These are phyloP conservation scores for Oryza rufipogon DNA, from an alignment of 176 grass and related monocot species.

Conservation along the genomic window DNA sequence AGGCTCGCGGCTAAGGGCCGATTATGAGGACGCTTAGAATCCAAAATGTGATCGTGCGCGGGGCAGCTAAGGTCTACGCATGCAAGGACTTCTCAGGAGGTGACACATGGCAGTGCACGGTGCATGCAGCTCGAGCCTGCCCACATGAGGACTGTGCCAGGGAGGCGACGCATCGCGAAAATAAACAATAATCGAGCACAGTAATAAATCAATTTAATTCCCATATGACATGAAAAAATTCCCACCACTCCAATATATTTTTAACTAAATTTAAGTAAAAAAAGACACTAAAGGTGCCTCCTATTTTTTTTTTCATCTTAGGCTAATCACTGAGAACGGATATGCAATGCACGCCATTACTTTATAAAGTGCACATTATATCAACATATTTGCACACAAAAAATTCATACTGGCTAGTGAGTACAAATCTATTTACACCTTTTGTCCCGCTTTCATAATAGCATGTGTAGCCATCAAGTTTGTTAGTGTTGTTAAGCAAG, in stretches of 20 bases:
- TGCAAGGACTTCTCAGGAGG: too few species aligned
- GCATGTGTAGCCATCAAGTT: conserved; percentile 28
- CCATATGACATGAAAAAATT: too few species aligned
- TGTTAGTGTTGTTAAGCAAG: conserved; percentile 42
- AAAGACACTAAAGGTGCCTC: not conserved
- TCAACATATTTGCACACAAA: not conserved
- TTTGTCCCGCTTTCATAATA: not conserved
- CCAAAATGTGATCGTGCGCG: too few species aligned
- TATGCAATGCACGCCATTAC: not conserved
- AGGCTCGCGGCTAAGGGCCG: too few species aligned
- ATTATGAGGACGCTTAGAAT: too few species aligned
- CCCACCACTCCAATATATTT: too few species aligned
- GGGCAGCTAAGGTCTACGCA: too few species aligned
- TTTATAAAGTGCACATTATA: not conserved
- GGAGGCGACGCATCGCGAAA: too few species aligned
- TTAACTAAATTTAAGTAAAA: not conserved
- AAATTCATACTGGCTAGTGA: not conserved
- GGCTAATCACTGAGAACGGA: not conserved
- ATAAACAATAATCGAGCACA: too few species aligned
- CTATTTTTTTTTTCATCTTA: not conserved
- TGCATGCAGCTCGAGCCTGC: too few species aligned
- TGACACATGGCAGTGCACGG: too few species aligned
- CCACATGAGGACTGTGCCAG: too few species aligned
- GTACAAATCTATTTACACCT: not conserved
- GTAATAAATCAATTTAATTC: not conserved